Percentiles rank a stretch among this genome's conserved stretches.
These are phyloP conservation scores for Blastobotrys mokoenaii DNA, from an alignment of 805 yeast species.

Conservation along the genomic window DNA sequence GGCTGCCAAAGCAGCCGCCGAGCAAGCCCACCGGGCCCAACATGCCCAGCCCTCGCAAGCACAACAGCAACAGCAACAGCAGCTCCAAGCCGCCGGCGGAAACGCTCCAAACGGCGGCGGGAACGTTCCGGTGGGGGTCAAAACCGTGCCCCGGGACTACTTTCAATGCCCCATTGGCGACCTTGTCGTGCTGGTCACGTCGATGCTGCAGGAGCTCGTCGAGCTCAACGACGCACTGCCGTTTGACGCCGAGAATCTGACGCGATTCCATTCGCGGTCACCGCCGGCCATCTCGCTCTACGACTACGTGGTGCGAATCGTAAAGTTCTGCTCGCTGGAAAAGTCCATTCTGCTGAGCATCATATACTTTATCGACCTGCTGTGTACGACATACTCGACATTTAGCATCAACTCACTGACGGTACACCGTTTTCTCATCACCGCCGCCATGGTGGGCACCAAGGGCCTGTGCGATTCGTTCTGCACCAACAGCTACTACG, in stretches of 20 bases:
- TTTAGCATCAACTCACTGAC: conserved; percentile 87
- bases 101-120: too few species aligned
- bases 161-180: conserved; percentile 63
- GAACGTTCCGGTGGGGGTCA: neutral
- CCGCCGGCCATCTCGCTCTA: conserved; percentile 82
- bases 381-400: conserved; percentile 66
- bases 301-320: conserved; percentile 66
- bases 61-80: neutral
- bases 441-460: conserved; percentile 85
- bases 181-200: conserved; percentile 58
- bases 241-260: conserved; percentile 38
- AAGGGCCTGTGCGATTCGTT: conserved; percentile 91
- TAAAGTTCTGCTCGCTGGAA: conserved; percentile 79
- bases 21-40: neutral
- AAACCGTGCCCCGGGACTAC: conserved; percentile 43
- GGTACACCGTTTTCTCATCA: conserved; percentile 82
- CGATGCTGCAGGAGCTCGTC: conserved; percentile 75
- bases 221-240: conserved; percentile 56
- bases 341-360: conserved; percentile 73
- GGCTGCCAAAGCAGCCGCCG: neutral
- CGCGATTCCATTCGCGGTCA: conserved; percentile 87
- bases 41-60: neutral
- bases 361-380: conserved; percentile 82
- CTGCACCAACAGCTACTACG: conserved; percentile 88
- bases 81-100: neutral